Conservation (phyloP, 352 stramenopile genomes). For the Pythium sukuiense region DNA sequence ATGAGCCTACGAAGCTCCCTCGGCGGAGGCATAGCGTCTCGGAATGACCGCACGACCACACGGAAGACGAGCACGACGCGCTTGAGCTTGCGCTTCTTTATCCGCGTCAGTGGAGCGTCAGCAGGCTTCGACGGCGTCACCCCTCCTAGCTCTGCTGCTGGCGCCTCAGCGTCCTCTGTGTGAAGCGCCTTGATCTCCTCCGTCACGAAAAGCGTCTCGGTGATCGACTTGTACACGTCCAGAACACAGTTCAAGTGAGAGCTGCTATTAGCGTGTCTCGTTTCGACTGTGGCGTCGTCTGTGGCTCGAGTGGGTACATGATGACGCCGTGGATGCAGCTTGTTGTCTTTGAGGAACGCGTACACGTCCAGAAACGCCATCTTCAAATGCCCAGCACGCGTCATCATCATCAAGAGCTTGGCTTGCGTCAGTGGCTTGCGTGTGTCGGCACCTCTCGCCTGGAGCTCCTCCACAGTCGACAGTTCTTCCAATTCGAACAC, state of each 20-base stretch:
- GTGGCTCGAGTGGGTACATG: neutral
- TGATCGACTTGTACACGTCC: constrained; percentile 58
- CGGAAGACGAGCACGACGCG: constrained; percentile 51
- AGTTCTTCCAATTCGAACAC: constrained; percentile 38
- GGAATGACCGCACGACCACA: constrained; percentile 51
- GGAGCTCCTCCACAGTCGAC: constrained; percentile 4
- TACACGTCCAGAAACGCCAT: constrained; percentile 55
- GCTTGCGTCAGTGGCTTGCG: constrained; percentile 22
- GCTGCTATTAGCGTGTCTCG: no score
- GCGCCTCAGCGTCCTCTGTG: neutral
- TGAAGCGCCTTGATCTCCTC: constrained; percentile 1
- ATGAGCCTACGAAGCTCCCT: constrained; percentile 25
- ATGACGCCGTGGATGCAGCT: constrained; percentile 59
- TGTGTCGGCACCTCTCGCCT: neutral
- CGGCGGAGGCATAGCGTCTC: constrained; percentile 35
- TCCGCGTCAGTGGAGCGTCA: constrained; percentile 9
- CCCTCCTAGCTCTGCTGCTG: neutral
- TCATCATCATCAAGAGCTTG: constrained; percentile 34
- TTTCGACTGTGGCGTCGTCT: neutral
- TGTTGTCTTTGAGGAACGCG: constrained; percentile 57
- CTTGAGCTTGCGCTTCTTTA: constrained; percentile 46
- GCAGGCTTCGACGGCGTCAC: neutral
- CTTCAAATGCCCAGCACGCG: constrained; percentile 33
- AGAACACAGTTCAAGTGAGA: constrained; percentile 31
- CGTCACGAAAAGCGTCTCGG: constrained; percentile 25